These are phyloP conservation scores for Pythium graminicola DNA, from an alignment of 352 stramenopile genomes.

Conservation along the genomic window DNA sequence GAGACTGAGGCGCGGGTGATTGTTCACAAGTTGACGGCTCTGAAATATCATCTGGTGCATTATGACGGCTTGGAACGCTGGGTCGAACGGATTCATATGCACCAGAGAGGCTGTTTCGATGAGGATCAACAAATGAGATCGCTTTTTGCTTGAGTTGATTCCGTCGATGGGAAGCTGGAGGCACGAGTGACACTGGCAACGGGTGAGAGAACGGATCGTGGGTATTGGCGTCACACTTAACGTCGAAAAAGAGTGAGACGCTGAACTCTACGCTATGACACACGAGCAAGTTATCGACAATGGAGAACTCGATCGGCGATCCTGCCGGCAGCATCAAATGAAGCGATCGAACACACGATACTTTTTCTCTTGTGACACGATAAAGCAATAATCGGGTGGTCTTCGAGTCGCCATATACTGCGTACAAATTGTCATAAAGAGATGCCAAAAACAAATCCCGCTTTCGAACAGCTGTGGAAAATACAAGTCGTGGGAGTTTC, in stretches of 20 bases:
- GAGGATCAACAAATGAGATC: background rate
- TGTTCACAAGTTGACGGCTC: too few species aligned
- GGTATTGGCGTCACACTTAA: conserved; percentile 47
- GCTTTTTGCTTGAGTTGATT: background rate
- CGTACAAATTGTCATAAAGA: conserved; percentile 66
- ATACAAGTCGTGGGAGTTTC: conserved; percentile 66
- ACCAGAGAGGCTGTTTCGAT: background rate
- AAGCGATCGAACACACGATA: conserved; percentile 67
- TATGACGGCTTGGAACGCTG: background rate
- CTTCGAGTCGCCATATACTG: conserved; percentile 48
- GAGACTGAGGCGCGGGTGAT: background rate
- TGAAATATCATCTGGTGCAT: too few species aligned
- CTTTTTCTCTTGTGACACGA: conserved; percentile 47
- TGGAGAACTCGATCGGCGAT: conserved; percentile 57
- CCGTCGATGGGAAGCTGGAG: conserved; percentile 17
- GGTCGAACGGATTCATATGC: background rate
- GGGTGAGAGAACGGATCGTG: conserved; percentile 68
- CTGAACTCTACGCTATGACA: conserved; percentile 79
- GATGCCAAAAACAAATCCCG: conserved; percentile 53
- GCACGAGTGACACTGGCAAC: conserved; percentile 46
- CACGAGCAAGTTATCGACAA: conserved; percentile 78
- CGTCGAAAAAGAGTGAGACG: conserved; percentile 75
- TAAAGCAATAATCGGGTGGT: conserved; percentile 70
- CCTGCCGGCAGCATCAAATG: conserved; percentile 59
- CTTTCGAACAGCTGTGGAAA: conserved; percentile 47